Evolutionary conservation across 345 rosid species (phyloP).

Genomic region (Brassica cretica): DNA sequence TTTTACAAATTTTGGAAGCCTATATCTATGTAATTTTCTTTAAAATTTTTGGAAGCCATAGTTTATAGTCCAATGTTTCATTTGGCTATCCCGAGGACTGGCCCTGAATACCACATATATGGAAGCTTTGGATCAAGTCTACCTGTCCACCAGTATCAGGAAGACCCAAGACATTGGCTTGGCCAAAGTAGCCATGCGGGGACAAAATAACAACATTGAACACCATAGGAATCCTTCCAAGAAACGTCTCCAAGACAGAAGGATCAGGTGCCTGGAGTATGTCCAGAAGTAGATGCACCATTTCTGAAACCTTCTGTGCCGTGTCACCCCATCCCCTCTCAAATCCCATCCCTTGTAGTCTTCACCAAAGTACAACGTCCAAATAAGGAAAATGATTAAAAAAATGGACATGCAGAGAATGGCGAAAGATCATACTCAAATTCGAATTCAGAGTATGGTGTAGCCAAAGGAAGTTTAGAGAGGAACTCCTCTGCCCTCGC

Average conservation of each 20-base stretch:
- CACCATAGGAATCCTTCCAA: constrained; percentile 66
- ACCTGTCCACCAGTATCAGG: constrained; percentile 74
- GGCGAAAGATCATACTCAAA: constrained; percentile 40
- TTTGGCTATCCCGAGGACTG: too few species aligned
- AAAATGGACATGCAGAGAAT: background rate
- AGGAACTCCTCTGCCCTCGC: constrained; percentile 60
- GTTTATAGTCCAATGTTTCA: too few species aligned
- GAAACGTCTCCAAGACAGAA: constrained; percentile 58
- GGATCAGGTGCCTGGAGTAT: constrained; percentile 73
- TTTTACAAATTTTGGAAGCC: too few species aligned
- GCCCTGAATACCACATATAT: background rate
- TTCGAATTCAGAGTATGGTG: constrained; percentile 57
- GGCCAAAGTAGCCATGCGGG: constrained; percentile 67
- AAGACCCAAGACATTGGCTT: constrained; percentile 65
- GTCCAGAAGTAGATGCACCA: constrained; percentile 60
- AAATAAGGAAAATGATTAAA: too few species aligned
- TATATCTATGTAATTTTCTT: too few species aligned
- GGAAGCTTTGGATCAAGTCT: background rate
- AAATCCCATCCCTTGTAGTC: constrained; percentile 62
- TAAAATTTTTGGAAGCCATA: too few species aligned
- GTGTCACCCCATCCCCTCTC: constrained; percentile 68
- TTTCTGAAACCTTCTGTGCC: constrained; percentile 47
- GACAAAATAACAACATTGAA: constrained; percentile 63
- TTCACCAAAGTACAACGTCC: background rate
- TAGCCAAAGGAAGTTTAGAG: constrained; percentile 45